These are phyloP conservation scores for Aaosphaeria pasadenensis DNA, from an alignment of 2,329 filamentous ascomycete genomes.

Conservation along the genomic window DNA sequence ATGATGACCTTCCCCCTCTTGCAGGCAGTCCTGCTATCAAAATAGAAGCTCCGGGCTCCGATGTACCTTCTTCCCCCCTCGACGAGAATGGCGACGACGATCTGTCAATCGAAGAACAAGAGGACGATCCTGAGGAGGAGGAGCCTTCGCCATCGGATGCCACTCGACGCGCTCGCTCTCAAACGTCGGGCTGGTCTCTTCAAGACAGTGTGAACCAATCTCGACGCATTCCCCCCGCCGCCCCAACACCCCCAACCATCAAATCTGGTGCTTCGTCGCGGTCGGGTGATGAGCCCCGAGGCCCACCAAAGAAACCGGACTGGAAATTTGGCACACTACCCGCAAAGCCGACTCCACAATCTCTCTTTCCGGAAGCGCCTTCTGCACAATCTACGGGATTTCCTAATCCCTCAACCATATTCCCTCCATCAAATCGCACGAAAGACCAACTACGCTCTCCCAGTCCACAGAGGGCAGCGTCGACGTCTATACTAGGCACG, in stretches of 20 bases:
- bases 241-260: constrained; percentile 28
- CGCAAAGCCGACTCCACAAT: constrained; percentile 1
- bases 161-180: constrained; percentile 12
- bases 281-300: constrained; percentile 13
- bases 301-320: constrained; percentile 11
- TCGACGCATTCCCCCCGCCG: constrained; percentile 23
- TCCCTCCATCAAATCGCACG: constrained; percentile 50
- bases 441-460: constrained; percentile 66
- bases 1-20: constrained; percentile 43
- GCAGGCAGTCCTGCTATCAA: constrained; percentile 49
- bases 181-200: constrained; percentile 13
- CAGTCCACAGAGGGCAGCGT: constrained; percentile 63
- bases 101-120: constrained; percentile 45
- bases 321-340: constrained; percentile 6
- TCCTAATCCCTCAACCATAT: constrained; percentile 48
- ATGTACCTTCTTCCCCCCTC: constrained; percentile 28
- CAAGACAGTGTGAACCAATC: constrained; percentile 21
- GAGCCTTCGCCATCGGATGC: constrained; percentile 17
- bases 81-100: constrained; percentile 22
- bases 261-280: constrained; percentile 23
- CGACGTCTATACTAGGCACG: constrained; percentile 44
- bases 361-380: constrained; percentile 12
- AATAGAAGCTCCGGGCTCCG: constrained; percentile 35
- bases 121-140: constrained; percentile 37
- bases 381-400: constrained; percentile 26